Percentiles rank a stretch among this genome's conserved stretches.
phyloP scores from a whole-genome alignment of 2,329 filamentous ascomycete species.

The Spiromastix sp. region DNA sequence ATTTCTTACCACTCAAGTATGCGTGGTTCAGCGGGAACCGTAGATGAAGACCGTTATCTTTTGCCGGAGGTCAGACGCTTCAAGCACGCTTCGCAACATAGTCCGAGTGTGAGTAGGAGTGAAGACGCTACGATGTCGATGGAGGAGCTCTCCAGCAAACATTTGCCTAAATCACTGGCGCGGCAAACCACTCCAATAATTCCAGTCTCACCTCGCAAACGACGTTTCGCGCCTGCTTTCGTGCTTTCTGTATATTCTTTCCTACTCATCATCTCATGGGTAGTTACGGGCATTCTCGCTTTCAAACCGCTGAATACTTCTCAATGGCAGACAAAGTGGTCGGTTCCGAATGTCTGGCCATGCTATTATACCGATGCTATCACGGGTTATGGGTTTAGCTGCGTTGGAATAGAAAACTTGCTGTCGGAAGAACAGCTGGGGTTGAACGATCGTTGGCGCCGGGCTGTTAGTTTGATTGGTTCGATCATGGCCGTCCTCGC shows the following conservation, averaged over 20 bases:
- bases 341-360: neutral
- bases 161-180: too few relatives aligned
- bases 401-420: neutral
- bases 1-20: too few relatives aligned
- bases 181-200: too few relatives aligned
- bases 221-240: neutral
- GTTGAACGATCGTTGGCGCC: constrained; percentile 1
- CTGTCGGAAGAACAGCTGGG: neutral
- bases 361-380: constrained; percentile 2
- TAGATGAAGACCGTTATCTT: too few relatives aligned
- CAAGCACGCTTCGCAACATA: too few relatives aligned
- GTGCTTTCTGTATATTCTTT: constrained; percentile 1
- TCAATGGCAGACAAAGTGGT: neutral
- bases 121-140: too few relatives aligned
- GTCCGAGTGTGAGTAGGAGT: too few relatives aligned
- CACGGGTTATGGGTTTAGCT: neutral
- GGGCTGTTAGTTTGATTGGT: neutral
- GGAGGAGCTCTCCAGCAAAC: too few relatives aligned
- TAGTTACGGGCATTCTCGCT: constrained; percentile 1
- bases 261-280: constrained; percentile 6
- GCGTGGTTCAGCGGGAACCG: too few relatives aligned
- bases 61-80: too few relatives aligned
- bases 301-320: neutral
- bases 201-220: constrained; percentile 1
- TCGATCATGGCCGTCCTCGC: constrained; percentile 4